Base-by-base conservation (phyloP, 2,329 filamentous ascomycete genomes). In the Sporothrix inflata region DNA sequence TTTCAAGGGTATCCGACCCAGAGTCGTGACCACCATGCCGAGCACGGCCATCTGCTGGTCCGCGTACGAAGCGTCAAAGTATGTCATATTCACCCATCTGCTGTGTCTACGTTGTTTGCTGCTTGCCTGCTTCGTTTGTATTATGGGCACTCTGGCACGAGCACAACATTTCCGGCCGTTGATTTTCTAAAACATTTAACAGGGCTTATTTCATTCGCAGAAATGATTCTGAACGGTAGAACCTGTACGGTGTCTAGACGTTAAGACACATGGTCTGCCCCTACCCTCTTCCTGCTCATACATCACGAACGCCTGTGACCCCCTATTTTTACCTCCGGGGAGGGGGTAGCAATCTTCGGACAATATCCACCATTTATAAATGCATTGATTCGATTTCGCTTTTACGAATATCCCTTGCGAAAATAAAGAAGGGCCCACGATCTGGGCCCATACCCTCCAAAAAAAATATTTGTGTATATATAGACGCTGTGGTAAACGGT, bases 11-110 rank as follows among this genome's bases (percentile, higher is more conserved):
- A 89, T 98, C 79, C 91, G 92, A 77, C 96, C 96, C 63, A 88
- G 96, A 78, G 91, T 99, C 65, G 90, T 99, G 74, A 98, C 94
- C 12, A 97, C 96, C 1, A 98, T 98, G 92, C 96, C 96, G 24
- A 98, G 94, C 83, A 99, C 96, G 45, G 96, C 96, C n/a, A 99
- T 99, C 79, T 99, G 96, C 86, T 99, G 96, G 96, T 96, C 89
- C 51, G 89, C 89, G 40, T 91, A 91, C 77, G 89, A 91, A 78
- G 89, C 89, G 75, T 91, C 88, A 77, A 91, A 91, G 89, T 90
- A 82, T 60, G 57, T 45, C 12, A 7, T 45, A 3, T 24, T 21
- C 24, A 16, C 42, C 34, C 34, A 2, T 49, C 24, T 11, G 7
- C 30, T 42, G 4, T 40, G 16, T 55, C 19, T 21, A 1, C 34